Evolutionary conservation across 441 rosid species (phyloP).

Genomic region (Omphalea diandra): DNA sequence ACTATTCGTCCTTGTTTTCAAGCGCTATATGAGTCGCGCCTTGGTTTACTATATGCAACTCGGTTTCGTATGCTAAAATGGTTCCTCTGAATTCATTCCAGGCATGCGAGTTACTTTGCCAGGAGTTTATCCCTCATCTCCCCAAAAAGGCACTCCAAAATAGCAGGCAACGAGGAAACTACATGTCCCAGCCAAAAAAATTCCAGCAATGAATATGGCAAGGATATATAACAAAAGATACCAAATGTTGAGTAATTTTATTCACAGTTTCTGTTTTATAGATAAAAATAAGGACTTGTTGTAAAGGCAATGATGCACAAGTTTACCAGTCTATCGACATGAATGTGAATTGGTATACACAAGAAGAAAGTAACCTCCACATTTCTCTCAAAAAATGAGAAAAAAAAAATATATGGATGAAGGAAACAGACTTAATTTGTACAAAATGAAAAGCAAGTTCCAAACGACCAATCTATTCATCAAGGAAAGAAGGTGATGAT

Average conservation of each 20-base stretch:
- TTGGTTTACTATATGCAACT: not conserved
- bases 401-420: conserved; percentile 6
- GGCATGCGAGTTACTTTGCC: not conserved
- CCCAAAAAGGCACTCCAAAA: conserved; percentile 4
- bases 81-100: not conserved
- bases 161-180: not conserved
- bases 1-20: too few species aligned
- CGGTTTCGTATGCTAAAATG: not conserved
- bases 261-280: conserved; percentile 18
- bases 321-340: conserved; percentile 33
- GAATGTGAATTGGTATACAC: conserved; percentile 34
- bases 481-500: conserved; percentile 1
- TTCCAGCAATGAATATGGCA: not conserved
- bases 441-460: conserved; percentile 29
- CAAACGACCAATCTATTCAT: conserved; percentile 22
- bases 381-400: conserved; percentile 6
- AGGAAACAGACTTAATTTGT: conserved; percentile 25
- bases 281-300: conserved; percentile 14
- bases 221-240: not conserved
- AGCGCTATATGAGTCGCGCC: not conserved
- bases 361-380: conserved; percentile 14
- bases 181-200: not conserved
- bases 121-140: not conserved
- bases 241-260: conserved; percentile 15
- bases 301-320: conserved; percentile 22